phyloP scores from a whole-genome alignment of 176 grass and related monocot species.

The Raddia distichophylla region DNA sequence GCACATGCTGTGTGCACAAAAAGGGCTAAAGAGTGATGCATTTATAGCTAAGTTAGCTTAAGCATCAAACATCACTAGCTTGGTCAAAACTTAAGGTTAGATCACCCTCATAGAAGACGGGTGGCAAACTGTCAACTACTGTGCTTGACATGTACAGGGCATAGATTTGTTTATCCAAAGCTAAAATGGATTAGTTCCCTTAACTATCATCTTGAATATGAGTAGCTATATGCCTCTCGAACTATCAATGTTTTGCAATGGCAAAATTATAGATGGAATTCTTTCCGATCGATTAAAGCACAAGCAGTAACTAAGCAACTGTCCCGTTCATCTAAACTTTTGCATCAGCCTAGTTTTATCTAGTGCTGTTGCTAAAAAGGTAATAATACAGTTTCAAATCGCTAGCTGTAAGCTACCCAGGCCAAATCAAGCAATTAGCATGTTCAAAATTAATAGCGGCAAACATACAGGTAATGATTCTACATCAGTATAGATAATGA shows the following conservation, averaged over 20 bases:
- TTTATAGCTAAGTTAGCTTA: neutral
- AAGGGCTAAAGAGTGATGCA: neutral
- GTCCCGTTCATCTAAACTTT: neutral
- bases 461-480: neutral
- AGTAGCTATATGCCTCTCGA: neutral
- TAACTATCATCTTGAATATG: neutral
- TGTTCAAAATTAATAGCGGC: too few relatives aligned
- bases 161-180: neutral
- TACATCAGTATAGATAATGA: neutral
- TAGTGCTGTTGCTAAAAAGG: neutral
- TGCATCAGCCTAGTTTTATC: neutral
- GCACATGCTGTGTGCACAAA: neutral
- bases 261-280: neutral
- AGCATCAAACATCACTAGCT: neutral
- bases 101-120: neutral
- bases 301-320: neutral
- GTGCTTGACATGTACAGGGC: neutral
- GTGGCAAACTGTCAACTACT: neutral
- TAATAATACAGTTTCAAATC: neutral
- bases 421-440: neutral
- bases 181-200: neutral
- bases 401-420: neutral
- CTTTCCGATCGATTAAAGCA: neutral
- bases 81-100: neutral
- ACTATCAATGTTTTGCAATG: neutral